A percentile compares a stretch with the other conserved stretches of the same genome.
These are phyloP conservation scores for Leucoagaricus sp. DNA, from an alignment of 1,284 basidiomycete genomes.

Conservation along the genomic window DNA sequence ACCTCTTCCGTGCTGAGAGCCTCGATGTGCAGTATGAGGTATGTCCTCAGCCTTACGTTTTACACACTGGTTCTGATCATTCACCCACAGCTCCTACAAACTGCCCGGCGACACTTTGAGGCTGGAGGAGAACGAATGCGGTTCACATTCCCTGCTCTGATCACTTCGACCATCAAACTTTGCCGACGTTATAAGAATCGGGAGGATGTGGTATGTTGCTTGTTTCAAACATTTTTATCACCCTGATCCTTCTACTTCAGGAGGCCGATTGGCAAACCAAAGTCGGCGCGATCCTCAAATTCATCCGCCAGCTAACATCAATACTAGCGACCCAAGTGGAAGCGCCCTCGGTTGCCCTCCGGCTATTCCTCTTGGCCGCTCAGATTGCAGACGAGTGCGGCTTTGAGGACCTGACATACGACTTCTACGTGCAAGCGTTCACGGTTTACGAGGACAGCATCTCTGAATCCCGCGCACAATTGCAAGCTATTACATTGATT, in stretches of 20 bases:
- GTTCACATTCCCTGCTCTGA: slow-evolving; percentile 92
- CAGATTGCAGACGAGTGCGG: slow-evolving; percentile 92
- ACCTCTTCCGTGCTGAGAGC: slow-evolving; percentile 86
- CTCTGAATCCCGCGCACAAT: slow-evolving; percentile 87
- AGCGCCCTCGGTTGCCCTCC: slow-evolving; percentile 85
- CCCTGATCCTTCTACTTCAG: slow-evolving; percentile 35
- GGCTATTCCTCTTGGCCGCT: slow-evolving; percentile 91
- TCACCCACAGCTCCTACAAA: slow-evolving; percentile 74
- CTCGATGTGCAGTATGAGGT: slow-evolving; percentile 88
- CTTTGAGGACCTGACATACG: slow-evolving; percentile 92
- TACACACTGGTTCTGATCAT: background rate
- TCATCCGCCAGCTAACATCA: slow-evolving; percentile 87
- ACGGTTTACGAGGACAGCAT: slow-evolving; percentile 96
- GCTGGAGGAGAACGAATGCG: slow-evolving; percentile 92
- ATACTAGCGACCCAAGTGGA: slow-evolving; percentile 92
- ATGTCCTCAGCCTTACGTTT: slow-evolving; percentile 2
- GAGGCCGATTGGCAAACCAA: slow-evolving; percentile 85
- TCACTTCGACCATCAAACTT: slow-evolving; percentile 88
- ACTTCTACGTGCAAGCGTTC: slow-evolving; percentile 95
- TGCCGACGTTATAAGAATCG: slow-evolving; percentile 85
- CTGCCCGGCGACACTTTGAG: slow-evolving; percentile 84
- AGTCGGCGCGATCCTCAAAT: slow-evolving; percentile 85
- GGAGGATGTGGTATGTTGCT: slow-evolving; percentile 54
- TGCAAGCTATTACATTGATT: slow-evolving; percentile 91
- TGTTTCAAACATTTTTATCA: background rate